These are phyloP conservation scores for Waitea zeae DNA, from an alignment of 1,284 basidiomycete species.

Conservation along the genomic window DNA sequence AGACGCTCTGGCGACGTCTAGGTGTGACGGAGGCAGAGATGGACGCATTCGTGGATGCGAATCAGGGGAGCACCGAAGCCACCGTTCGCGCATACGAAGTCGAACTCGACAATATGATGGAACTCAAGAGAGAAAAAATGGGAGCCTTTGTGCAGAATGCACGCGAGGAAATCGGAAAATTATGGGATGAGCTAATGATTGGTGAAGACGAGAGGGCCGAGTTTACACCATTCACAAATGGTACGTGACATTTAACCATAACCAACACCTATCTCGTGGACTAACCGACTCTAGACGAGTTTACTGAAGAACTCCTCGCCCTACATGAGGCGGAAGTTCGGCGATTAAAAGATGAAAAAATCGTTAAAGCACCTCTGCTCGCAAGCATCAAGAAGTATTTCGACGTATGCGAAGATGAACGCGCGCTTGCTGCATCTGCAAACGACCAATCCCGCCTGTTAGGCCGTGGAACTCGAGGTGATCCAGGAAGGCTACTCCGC, in stretches of 20 bases:
- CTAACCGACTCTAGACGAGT: slow-evolving; percentile 42
- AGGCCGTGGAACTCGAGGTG: slow-evolving; percentile 63
- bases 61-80: slow-evolving; percentile 62
- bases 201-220: slow-evolving; percentile 66
- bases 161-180: slow-evolving; percentile 58
- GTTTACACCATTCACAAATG: slow-evolving; percentile 68
- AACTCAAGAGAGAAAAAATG: slow-evolving; percentile 80
- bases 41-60: slow-evolving; percentile 66
- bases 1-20: slow-evolving; percentile 64
- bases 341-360: slow-evolving; percentile 65
- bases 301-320: slow-evolving; percentile 75
- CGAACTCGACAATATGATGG: slow-evolving; percentile 82
- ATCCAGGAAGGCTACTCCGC: slow-evolving; percentile 62
- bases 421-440: slow-evolving; percentile 70
- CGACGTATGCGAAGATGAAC: slow-evolving; percentile 81
- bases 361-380: slow-evolving; percentile 63
- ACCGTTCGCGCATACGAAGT: slow-evolving; percentile 70
- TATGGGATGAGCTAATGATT: slow-evolving; percentile 83
- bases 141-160: slow-evolving; percentile 74
- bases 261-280: no score
- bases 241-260: slow-evolving; percentile 23
- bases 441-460: slow-evolving; percentile 63
- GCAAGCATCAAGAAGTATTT: slow-evolving; percentile 77
- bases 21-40: slow-evolving; percentile 58
- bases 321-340: slow-evolving; percentile 83